Conservation (phyloP, 257 asterid species). For the Solanum pimpinellifolium region DNA sequence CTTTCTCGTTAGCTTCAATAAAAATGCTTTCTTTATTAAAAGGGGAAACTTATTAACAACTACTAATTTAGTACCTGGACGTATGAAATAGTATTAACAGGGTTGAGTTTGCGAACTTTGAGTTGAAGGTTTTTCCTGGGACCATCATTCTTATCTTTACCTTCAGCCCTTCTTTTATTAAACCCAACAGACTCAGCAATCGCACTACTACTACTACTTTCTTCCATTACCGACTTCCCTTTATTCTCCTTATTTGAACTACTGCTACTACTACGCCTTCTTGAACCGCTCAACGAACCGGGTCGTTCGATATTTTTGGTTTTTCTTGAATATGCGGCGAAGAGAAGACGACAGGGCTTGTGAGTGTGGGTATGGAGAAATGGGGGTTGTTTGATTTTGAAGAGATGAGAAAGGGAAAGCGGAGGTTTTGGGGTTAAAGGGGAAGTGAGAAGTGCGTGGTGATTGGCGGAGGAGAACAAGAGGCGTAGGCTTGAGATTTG, state of each 20-base stretch:
- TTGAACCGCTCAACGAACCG: conserved; percentile 18
- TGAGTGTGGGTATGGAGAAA: neutral
- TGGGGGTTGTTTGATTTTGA: conserved; percentile 8
- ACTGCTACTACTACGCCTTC: conserved; percentile 15
- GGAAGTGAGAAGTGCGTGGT: conserved; percentile 23
- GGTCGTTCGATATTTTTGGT: conserved; percentile 10
- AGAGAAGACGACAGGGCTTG: conserved; percentile 17
- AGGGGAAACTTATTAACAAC: neutral
- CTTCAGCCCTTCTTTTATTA: conserved; percentile 80
- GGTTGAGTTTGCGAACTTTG: conserved; percentile 68
- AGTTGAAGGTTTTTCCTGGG: conserved; percentile 54
- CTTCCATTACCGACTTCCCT: conserved; percentile 41
- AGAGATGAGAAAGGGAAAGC: conserved; percentile 3
- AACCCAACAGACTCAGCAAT: conserved; percentile 33
- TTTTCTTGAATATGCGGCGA: conserved; percentile 28
- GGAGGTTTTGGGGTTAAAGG: conserved; percentile 25
- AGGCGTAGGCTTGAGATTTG: conserved; percentile 55
- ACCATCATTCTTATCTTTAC: conserved; percentile 44
- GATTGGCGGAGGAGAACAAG: conserved; percentile 52
- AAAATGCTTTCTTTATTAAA: neutral
- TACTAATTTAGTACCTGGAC: conserved; percentile 47
- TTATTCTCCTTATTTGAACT: conserved; percentile 7
- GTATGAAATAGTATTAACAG: conserved; percentile 64
- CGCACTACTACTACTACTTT: conserved; percentile 1
- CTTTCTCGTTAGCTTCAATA: neutral